A percentile compares a stretch with the other conserved stretches of the same genome.
Conservation (phyloP, 2,329 filamentous ascomycete species). For the Pestalotiopsis fici region DNA sequence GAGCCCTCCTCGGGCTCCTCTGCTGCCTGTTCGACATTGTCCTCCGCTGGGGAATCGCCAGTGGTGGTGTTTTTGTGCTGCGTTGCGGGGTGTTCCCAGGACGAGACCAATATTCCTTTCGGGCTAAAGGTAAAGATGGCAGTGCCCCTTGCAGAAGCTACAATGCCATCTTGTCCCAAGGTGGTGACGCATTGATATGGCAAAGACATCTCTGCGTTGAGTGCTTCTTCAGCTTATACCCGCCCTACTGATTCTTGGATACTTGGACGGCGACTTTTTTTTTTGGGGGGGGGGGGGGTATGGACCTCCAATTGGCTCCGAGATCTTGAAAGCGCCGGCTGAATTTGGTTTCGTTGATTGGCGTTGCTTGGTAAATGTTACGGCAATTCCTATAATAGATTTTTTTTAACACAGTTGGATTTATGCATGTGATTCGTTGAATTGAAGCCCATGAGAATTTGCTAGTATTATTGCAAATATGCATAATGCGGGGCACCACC, state of each 20-base stretch:
- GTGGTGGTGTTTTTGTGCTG: not conserved
- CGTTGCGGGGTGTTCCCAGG: conserved; percentile 9
- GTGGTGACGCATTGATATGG: conserved; percentile 13
- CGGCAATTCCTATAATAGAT: not conserved
- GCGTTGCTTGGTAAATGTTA: not conserved
- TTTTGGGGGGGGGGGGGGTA: too few relatives aligned
- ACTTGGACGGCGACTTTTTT: not conserved
- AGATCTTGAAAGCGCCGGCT: not conserved
- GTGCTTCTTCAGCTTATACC: not conserved
- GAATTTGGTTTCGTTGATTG: not conserved
- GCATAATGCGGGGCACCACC: not conserved
- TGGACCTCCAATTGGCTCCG: not conserved
- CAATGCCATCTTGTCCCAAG: conserved; percentile 8
- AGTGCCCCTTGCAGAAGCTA: conserved; percentile 11
- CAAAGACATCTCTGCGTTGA: not conserved
- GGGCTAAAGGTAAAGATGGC: conserved; percentile 12
- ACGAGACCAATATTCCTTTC: conserved; percentile 9
- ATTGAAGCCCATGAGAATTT: conserved; percentile 1
- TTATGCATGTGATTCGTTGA: not conserved
- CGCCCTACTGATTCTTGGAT: not conserved
- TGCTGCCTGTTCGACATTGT: not conserved
- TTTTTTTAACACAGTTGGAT: not conserved
- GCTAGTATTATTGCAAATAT: not conserved
- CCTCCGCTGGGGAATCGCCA: not conserved
- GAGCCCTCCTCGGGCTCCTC: not conserved